These are phyloP conservation scores for Benincasa hispida DNA, from an alignment of 306 rosid genomes.

Conservation along the genomic window DNA sequence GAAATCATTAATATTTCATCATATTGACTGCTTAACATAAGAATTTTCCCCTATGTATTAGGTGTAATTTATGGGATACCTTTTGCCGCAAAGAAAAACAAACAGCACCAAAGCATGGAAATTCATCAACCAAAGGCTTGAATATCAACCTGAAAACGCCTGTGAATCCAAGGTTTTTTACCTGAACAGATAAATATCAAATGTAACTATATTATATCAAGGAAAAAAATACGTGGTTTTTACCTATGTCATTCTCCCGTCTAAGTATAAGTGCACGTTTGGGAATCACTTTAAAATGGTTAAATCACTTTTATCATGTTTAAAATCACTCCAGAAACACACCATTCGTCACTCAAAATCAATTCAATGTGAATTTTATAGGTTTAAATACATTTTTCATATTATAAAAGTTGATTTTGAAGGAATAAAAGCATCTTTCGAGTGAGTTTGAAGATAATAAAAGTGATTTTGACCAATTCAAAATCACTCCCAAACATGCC, in stretches of 20 bases:
- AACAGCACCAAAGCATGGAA: slow-evolving; percentile 96
- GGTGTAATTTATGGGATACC: slow-evolving; percentile 18
- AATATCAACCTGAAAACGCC: slow-evolving; percentile 93
- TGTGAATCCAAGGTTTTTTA: slow-evolving; percentile 85
- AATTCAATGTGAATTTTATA: too few relatives aligned
- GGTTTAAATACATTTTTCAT: too few relatives aligned
- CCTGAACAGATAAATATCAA: slow-evolving; percentile 29
- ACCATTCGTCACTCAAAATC: too few relatives aligned
- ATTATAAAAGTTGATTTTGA: too few relatives aligned
- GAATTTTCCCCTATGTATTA: background rate
- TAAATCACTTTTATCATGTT: too few relatives aligned
- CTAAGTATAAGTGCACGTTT: too few relatives aligned
- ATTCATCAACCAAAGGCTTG: slow-evolving; percentile 79
- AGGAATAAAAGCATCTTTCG: too few relatives aligned
- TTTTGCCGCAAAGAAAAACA: slow-evolving; percentile 82
- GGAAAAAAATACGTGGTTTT: background rate
- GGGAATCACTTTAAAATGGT: too few relatives aligned
- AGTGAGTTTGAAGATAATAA: too few relatives aligned
- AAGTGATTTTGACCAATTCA: too few relatives aligned
- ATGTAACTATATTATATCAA: background rate
- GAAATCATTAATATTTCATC: slow-evolving; percentile 4
- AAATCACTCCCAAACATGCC: too few relatives aligned
- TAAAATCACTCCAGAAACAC: too few relatives aligned
- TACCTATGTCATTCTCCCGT: background rate
- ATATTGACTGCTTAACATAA: background rate